Evolutionary conservation across 306 rosid genomes (phyloP), one percentile per base, ranked within the genome.

Genomic region (Vigna trinervia): DNA sequence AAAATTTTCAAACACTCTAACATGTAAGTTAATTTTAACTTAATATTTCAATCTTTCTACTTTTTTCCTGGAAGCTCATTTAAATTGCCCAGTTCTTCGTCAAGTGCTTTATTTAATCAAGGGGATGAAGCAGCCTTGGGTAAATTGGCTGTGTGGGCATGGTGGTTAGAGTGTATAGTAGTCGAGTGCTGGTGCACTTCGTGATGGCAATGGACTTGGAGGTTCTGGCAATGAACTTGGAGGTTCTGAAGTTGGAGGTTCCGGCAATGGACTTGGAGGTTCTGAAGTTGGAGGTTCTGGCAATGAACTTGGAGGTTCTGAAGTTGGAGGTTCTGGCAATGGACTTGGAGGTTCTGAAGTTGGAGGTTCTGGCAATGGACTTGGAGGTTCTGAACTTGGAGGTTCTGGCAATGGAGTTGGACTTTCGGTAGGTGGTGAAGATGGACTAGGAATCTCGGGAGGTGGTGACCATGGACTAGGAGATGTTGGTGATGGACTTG

Each of bases 211-310:
- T 19, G 6, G 28, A 0, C 1, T 7, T 53, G 4, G 45, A 5
- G 39, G 39, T 5, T 28, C 30, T 19, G 4, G 34, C 5, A 11
- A 5, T 39, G 78, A 81, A 7, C 12, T 75, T 60, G 89, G 84
- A 0, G 43, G 41, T 38, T 2, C 3, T 30, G 41, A 8, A 38
- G 8, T 38, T 38, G 10, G 0, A 39, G 56, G 22, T 5, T 6
- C 10, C 76, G 77, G 36, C 4, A 57, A 28, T 73, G 56, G 46
- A 7, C 5, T 12, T 10, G 14, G 50, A 45, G 5, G 30, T 28
- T 28, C 43, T 73, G 56, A 30, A 6, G 0, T 9, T 8, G 47
- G 43, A 38, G 56, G 10, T 5, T 28, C 39, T 36, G 72, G 36
- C 1, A 17, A n/a, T 73, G 56, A 13, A 17, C 13, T 9, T 1